These are phyloP conservation scores for Abortiporus biennis DNA, from an alignment of 1,284 basidiomycete genomes.

Conservation along the genomic window DNA sequence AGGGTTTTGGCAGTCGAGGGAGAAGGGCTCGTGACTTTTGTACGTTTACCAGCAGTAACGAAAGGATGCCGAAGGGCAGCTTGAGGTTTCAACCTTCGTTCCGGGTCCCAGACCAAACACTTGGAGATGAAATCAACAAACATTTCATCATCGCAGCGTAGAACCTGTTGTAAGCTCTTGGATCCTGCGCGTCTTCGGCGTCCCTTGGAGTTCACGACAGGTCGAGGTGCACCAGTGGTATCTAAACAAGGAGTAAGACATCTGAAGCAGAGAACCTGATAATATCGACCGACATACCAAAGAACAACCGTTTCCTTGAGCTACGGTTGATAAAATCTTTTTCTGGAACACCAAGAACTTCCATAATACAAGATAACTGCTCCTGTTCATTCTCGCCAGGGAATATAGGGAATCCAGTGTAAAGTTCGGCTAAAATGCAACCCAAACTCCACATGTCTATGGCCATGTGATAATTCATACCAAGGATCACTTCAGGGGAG, in stretches of 20 bases:
- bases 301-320: conserved; percentile 92
- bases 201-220: conserved; percentile 96
- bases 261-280: background rate
- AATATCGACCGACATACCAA: conserved; percentile 52
- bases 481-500: conserved; percentile 90
- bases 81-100: conserved; percentile 91
- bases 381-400: conserved; percentile 99
- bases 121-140: conserved; percentile 93
- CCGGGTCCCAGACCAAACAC: conserved; percentile 97
- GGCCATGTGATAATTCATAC: conserved; percentile 93
- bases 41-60: conserved; percentile 59
- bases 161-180: conserved; percentile 84
- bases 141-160: conserved; percentile 85
- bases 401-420: conserved; percentile 99
- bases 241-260: conserved; percentile 43
- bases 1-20: conserved; percentile 43
- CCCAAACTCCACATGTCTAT: conserved; percentile 99
- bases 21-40: conserved; percentile 36
- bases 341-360: conserved; percentile 94
- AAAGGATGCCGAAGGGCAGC: conserved; percentile 91
- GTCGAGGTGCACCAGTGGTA: conserved; percentile 85
- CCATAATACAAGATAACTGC: conserved; percentile 99
- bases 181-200: conserved; percentile 86
- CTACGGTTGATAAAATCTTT: conserved; percentile 93
- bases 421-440: conserved; percentile 95